Conservation (phyloP, 2,329 filamentous ascomycete genomes). For the Mariannaea sp. region DNA sequence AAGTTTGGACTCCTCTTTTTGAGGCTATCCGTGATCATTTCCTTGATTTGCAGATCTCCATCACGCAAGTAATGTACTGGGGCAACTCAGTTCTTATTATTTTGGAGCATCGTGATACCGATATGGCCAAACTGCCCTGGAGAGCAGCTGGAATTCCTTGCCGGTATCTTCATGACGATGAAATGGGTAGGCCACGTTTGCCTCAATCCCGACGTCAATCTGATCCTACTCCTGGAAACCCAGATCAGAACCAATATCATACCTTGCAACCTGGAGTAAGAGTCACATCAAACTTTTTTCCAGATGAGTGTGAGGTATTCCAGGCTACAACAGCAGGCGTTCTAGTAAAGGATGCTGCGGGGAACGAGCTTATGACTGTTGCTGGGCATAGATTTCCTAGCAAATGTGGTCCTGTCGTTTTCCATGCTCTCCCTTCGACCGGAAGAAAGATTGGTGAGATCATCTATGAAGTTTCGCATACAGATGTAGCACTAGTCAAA, state of each 20-base stretch:
- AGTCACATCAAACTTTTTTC: neutral
- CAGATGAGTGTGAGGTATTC: neutral
- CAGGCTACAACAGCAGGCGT: slow-evolving; percentile 4
- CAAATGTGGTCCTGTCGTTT: neutral
- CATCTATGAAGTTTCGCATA: slow-evolving; percentile 2
- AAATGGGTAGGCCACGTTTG: slow-evolving; percentile 3
- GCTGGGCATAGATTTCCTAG: neutral
- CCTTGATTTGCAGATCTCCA: neutral
- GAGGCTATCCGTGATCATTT: slow-evolving; percentile 2
- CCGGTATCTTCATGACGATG: neutral
- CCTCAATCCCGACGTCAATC: neutral
- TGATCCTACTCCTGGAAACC: slow-evolving; percentile 2
- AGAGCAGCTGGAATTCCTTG: neutral
- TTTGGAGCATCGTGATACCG: neutral
- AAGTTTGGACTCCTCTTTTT: neutral
- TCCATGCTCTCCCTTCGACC: neutral
- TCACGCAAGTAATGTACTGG: slow-evolving; percentile 6
- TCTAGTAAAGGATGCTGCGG: neutral
- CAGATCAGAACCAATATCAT: neutral
- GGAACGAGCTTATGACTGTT: slow-evolving; percentile 4
- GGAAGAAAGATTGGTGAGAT: slow-evolving; percentile 3
- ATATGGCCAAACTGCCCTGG: neutral
- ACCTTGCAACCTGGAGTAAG: neutral
- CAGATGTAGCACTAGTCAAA: neutral
- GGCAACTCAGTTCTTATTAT: neutral